These are phyloP conservation scores for Evernia prunastri DNA, from an alignment of 495 filamentous ascomycete genomes.

Conservation along the genomic window DNA sequence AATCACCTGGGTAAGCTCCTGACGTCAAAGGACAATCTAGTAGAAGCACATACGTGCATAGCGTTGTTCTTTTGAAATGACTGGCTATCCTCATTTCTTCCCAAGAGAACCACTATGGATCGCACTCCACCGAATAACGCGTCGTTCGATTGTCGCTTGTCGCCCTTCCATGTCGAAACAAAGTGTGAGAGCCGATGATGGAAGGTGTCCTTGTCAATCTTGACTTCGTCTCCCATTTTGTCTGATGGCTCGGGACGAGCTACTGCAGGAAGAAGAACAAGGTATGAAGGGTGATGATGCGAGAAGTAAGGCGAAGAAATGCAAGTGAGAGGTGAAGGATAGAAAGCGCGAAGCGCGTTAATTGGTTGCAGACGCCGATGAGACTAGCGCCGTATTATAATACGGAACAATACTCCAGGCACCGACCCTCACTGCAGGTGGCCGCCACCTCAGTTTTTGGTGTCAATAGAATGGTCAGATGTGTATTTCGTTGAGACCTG, in stretches of 20 bases:
- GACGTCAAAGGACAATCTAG: neutral
- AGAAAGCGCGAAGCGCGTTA: conserved; percentile 24
- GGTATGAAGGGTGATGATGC: neutral
- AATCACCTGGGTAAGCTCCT: conserved; percentile 23
- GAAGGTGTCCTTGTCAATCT: conserved; percentile 86
- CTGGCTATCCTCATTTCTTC: conserved; percentile 81
- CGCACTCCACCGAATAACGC: conserved; percentile 74
- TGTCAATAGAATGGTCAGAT: neutral
- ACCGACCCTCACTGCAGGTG: conserved; percentile 1
- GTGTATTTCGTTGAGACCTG: neutral
- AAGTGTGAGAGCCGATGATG: conserved; percentile 85
- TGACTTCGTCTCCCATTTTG: conserved; percentile 60
- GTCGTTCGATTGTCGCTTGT: conserved; percentile 66
- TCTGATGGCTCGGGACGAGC: conserved; percentile 2
- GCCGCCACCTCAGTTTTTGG: neutral
- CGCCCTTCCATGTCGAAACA: conserved; percentile 84
- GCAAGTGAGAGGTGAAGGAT: conserved; percentile 1
- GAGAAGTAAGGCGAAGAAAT: conserved; percentile 4
- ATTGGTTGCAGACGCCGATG: conserved; percentile 16
- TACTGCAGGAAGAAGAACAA: conserved; percentile 1
- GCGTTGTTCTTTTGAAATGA: conserved; percentile 91
- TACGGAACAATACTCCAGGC: neutral
- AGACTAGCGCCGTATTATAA: conserved; percentile 14
- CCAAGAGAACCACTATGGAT: conserved; percentile 84
- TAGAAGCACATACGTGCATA: conserved; percentile 65